Evolutionary conservation across 2,329 filamentous ascomycete genomes (phyloP).

Genomic region (Chalaropsis thielavioides): DNA sequence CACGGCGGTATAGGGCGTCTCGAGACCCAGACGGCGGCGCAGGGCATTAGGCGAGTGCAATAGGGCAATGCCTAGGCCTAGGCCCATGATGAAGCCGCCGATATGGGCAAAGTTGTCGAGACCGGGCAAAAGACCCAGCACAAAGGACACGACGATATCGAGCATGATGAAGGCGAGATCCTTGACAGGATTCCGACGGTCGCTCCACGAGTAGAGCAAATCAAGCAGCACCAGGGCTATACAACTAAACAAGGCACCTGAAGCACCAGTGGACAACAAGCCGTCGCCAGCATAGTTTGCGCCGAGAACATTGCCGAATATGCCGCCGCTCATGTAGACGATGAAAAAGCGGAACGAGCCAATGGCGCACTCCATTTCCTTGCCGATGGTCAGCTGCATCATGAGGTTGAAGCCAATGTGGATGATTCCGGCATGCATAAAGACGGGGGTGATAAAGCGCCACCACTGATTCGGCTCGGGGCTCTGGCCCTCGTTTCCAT

Average conservation of each 20-base stretch:
- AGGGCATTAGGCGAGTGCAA: constrained; percentile 76
- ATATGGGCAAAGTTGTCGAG: constrained; percentile 97
- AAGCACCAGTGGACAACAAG: constrained; percentile 75
- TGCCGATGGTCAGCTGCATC: constrained; percentile 74
- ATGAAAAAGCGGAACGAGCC: constrained; percentile 76
- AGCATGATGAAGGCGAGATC: constrained; percentile 79
- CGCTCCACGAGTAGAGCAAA: constrained; percentile 80
- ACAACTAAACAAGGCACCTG: constrained; percentile 80
- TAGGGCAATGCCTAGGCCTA: constrained; percentile 73
- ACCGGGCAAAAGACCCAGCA: constrained; percentile 78
- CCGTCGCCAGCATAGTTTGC: constrained; percentile 80
- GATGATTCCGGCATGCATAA: constrained; percentile 83
- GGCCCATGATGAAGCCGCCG: constrained; percentile 83
- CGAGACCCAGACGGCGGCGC: constrained; percentile 56
- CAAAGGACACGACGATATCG: constrained; percentile 79
- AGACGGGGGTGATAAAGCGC: constrained; percentile 90
- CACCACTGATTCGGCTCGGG: constrained; percentile 85
- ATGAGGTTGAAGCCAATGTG: constrained; percentile 95
- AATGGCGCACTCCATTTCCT: constrained; percentile 85
- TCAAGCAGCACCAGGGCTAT: constrained; percentile 80
- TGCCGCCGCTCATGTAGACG: constrained; percentile 80
- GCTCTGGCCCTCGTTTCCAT: constrained; percentile 34
- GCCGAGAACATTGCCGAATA: constrained; percentile 90
- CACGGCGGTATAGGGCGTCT: constrained; percentile 58
- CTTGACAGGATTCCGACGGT: constrained; percentile 59